Percentiles rank a stretch among this genome's conserved stretches.
phyloP scores from a whole-genome alignment of 148 eudicot genomes.

The Nepenthes gracilis region DNA sequence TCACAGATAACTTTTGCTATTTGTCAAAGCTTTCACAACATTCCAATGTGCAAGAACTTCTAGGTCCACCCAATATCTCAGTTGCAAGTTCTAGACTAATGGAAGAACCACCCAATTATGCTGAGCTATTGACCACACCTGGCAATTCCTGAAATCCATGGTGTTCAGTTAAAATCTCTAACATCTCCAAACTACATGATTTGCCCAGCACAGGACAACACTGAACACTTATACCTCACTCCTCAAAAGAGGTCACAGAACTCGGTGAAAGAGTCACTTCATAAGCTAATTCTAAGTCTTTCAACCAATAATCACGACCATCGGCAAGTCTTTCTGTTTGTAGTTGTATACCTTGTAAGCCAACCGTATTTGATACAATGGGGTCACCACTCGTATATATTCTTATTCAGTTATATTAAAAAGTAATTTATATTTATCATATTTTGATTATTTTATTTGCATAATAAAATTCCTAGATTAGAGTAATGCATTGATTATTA shows the following conservation, averaged over 20 bases:
- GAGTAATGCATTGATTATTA: no score
- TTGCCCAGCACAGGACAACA: conserved; percentile 18
- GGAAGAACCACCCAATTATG: conserved; percentile 51
- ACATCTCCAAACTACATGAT: conserved; percentile 17
- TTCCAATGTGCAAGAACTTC: conserved; percentile 64
- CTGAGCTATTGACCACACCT: conserved; percentile 43
- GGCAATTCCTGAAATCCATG: conserved; percentile 44
- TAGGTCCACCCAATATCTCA: conserved; percentile 43
- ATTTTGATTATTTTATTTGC: no score
- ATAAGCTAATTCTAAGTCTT: conserved; percentile 44
- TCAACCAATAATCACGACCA: conserved; percentile 28
- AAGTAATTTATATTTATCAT: no score
- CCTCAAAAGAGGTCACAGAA: conserved; percentile 14
- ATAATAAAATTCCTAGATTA: no score
- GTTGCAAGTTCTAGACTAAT: conserved; percentile 43
- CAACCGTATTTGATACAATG: no score
- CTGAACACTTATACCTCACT: conserved; percentile 12
- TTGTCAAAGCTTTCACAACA: conserved; percentile 63
- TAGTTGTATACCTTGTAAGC: no score
- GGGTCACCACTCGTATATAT: no score
- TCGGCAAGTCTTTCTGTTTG: background rate
- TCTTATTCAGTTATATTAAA: no score
- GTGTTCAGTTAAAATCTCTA: conserved; percentile 33
- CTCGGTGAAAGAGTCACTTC: conserved; percentile 30
- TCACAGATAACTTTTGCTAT: conserved; percentile 49